These are phyloP conservation scores for Linnemannia hyalina DNA, from an alignment of 192 early-diverging fungal species.

Conservation along the genomic window DNA sequence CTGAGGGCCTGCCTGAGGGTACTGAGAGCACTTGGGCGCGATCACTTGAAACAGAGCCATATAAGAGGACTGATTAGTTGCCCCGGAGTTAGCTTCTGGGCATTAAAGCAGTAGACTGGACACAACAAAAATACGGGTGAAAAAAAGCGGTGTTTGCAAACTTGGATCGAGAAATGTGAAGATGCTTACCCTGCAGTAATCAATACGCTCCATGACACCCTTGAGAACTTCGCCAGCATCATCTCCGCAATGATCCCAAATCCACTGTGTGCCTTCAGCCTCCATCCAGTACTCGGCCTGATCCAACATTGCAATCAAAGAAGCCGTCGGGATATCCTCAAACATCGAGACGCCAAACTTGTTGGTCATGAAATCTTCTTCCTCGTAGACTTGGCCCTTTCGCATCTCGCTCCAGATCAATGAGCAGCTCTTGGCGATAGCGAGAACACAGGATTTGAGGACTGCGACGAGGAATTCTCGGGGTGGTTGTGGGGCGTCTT, in stretches of 20 bases:
- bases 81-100: slow-evolving; percentile 37
- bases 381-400: slow-evolving; percentile 70
- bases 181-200: slow-evolving; percentile 37
- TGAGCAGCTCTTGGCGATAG: slow-evolving; percentile 63
- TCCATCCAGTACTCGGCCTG: slow-evolving; percentile 57
- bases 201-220: slow-evolving; percentile 27
- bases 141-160: background rate
- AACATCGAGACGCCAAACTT: slow-evolving; percentile 64
- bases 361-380: slow-evolving; percentile 73
- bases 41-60: slow-evolving; percentile 59
- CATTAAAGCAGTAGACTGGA: background rate
- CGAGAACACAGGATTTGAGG: slow-evolving; percentile 62
- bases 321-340: slow-evolving; percentile 56
- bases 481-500: slow-evolving; percentile 13
- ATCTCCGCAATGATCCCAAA: slow-evolving; percentile 16
- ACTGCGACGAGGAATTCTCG: slow-evolving; percentile 55
- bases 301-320: slow-evolving; percentile 51
- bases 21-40: slow-evolving; percentile 58
- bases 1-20: slow-evolving; percentile 46
- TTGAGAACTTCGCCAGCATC: slow-evolving; percentile 6
- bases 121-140: background rate
- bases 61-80: slow-evolving; percentile 57
- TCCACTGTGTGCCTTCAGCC: slow-evolving; percentile 45
- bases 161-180: background rate
- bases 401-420: slow-evolving; percentile 69